Conservation (phyloP, 2,329 filamentous ascomycete species). For the Achaetomium macrosporum region DNA sequence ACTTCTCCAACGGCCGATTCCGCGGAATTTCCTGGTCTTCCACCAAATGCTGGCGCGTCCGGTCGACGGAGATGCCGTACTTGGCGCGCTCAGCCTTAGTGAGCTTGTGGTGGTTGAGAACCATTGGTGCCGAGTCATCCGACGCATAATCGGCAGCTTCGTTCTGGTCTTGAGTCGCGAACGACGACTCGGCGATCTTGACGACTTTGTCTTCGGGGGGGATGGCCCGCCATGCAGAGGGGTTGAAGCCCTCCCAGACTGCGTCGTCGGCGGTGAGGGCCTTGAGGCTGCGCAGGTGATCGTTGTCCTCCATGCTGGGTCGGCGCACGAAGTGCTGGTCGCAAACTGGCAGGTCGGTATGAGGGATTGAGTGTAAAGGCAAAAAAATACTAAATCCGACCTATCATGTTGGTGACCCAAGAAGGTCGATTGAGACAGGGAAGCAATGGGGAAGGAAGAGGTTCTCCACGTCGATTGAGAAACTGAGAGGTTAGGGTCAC, state of each 20-base stretch:
- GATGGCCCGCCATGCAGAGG: constrained; percentile 13
- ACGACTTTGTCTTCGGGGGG: not conserved
- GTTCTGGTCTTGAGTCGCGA: not conserved
- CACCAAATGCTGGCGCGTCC: constrained; percentile 16
- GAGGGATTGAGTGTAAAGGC: not conserved
- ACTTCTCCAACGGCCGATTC: not conserved
- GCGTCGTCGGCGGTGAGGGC: constrained; percentile 8
- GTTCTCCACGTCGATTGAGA: too few species aligned
- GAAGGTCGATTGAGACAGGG: too few species aligned
- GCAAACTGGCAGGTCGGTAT: not conserved
- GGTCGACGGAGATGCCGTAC: constrained; percentile 13
- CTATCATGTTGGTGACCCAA: too few species aligned
- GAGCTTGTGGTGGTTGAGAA: constrained; percentile 16
- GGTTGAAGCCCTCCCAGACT: constrained; percentile 17
- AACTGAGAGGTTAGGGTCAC: too few species aligned
- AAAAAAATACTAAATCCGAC: too few species aligned
- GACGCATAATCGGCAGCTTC: constrained; percentile 1
- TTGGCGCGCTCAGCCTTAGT: constrained; percentile 1
- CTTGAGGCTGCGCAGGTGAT: constrained; percentile 9
- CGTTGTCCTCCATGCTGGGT: constrained; percentile 12
- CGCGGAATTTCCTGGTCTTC: constrained; percentile 2
- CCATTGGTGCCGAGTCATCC: constrained; percentile 16
- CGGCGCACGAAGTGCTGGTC: not conserved
- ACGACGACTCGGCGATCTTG: not conserved
- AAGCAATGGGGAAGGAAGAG: too few species aligned